Evolutionary conservation across 2,329 filamentous ascomycete genomes (phyloP).

Genomic region (Colletotrichum limetticola): DNA sequence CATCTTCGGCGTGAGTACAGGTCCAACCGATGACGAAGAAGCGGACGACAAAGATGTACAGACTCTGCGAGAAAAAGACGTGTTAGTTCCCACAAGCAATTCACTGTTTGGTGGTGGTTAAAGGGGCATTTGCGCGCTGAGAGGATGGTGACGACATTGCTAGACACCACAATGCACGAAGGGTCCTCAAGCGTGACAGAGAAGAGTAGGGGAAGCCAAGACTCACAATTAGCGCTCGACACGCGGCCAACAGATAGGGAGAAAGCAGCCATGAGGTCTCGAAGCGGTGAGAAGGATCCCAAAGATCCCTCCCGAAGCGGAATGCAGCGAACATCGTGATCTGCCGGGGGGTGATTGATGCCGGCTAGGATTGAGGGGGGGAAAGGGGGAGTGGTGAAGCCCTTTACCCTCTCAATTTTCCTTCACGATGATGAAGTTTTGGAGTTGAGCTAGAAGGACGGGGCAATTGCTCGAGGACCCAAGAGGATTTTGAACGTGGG

Average conservation of each 20-base stretch:
- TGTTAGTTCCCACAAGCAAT: neutral
- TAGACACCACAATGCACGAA: neutral
- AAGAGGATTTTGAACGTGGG: slow-evolving; percentile 30
- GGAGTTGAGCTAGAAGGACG: slow-evolving; percentile 24
- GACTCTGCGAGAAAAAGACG: slow-evolving; percentile 46
- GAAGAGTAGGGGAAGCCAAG: slow-evolving; percentile 25
- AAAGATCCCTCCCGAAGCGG: slow-evolving; percentile 53
- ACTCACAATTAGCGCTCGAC: slow-evolving; percentile 66
- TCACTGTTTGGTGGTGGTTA: neutral
- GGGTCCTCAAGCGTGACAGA: neutral
- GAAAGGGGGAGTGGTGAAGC: neutral
- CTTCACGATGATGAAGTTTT: slow-evolving; percentile 32
- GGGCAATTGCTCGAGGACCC: slow-evolving; percentile 11
- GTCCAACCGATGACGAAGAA: slow-evolving; percentile 77
- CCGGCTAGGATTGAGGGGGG: slow-evolving; percentile 2
- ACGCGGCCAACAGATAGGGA: slow-evolving; percentile 68
- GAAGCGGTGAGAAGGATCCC: slow-evolving; percentile 73
- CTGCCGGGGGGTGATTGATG: slow-evolving; percentile 7
- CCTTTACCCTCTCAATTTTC: neutral
- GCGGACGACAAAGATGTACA: slow-evolving; percentile 78
- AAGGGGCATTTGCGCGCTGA: neutral
- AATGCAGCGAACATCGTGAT: slow-evolving; percentile 43
- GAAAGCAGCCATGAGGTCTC: slow-evolving; percentile 85
- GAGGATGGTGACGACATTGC: neutral
- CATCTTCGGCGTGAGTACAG: slow-evolving; percentile 57